Base-by-base conservation (phyloP, 1,284 basidiomycete genomes). In the Exobasidium rhododendri region DNA sequence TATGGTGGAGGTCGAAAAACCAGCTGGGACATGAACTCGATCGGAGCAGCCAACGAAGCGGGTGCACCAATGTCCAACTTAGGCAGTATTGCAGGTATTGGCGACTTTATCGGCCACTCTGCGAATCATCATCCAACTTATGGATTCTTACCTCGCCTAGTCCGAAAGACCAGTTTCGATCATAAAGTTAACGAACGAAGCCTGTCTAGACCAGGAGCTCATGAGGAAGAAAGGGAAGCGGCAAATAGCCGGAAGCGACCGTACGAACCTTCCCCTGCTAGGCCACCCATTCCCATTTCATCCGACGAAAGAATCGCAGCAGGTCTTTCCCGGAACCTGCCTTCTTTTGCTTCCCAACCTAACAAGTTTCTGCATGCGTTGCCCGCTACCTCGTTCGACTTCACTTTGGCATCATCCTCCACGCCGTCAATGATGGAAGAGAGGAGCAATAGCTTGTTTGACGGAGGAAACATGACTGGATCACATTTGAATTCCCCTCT, bases 111-210 rank as follows among this genome's bases (percentile, higher is more conserved):
- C 47, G 68, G 71, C 4, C 72, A 75, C 50, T 63, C 73, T 22
- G 73, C 71, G 31, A 79, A 79, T 62, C 74, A 77, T 52, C 74
- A 79, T 60, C 75, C 77, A 4, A 74, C 78, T 44, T 79, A 79
- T 59, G 77, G 77, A 30, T 79, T 79, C 65, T 51, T 79, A 40
- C 77, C 77, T 1, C 68, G 77, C 11, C 57, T 78, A 35, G 77
- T 79, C 20, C 73, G 77, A 30, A 79, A 79, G 69, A 79, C 77
- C 3, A 77, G 74, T 52, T 79, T 79, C 61, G 77, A 79, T 56
- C 77, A 79, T 68, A 78, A 77, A 52, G 77, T 79, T 28, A 40
- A 61, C n/a, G 75, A 75, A 31, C 69, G 75, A 32, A 77, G 75
- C 63, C 64, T 67, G 49, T 75, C 73, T 13, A 65, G 75, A 5